Evolutionary conservation across 306 rosid genomes (phyloP).

Genomic region (Alnus rubra): DNA sequence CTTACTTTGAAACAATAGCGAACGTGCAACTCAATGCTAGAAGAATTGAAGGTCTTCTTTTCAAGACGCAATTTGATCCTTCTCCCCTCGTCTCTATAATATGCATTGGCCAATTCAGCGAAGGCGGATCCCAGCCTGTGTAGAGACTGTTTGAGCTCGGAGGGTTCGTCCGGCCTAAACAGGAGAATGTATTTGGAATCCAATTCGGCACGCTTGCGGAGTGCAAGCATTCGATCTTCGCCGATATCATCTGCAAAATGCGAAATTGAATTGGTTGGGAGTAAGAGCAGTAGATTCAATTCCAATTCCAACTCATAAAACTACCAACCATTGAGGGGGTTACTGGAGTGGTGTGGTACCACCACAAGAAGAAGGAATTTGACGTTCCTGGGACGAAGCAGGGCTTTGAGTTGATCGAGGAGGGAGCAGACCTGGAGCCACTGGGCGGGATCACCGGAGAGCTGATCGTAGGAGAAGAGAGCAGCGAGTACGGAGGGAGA

Average conservation of each 20-base stretch:
- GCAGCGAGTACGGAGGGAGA: conserved; percentile 71
- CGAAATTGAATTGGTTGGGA: neutral
- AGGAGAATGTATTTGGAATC: conserved; percentile 66
- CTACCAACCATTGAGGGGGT: too few species aligned
- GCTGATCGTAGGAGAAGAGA: conserved; percentile 56
- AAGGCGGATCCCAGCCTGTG: conserved; percentile 66
- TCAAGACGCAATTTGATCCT: conserved; percentile 74
- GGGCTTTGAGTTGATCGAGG: conserved; percentile 69
- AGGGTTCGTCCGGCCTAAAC: conserved; percentile 57
- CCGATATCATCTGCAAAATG: conserved; percentile 58
- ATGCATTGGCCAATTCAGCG: conserved; percentile 63
- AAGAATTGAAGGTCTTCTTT: conserved; percentile 59
- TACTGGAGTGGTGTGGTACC: neutral
- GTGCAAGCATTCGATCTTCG: conserved; percentile 86
- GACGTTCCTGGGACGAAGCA: conserved; percentile 65
- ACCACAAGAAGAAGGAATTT: conserved; percentile 67
- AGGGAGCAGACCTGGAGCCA: conserved; percentile 94
- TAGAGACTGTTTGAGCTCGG: conserved; percentile 57
- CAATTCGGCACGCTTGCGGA: conserved; percentile 87
- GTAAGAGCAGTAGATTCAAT: neutral
- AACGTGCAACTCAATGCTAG: conserved; percentile 57
- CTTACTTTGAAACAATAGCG: conserved; percentile 93
- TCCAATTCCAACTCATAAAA: conserved; percentile 31
- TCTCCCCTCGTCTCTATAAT: conserved; percentile 86
- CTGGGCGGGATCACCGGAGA: conserved; percentile 79